A percentile compares a stretch with the other conserved stretches of the same genome.
phyloP scores from a whole-genome alignment of 495 filamentous ascomycete species.

The Pseudoneurospora amorphoporcata region DNA sequence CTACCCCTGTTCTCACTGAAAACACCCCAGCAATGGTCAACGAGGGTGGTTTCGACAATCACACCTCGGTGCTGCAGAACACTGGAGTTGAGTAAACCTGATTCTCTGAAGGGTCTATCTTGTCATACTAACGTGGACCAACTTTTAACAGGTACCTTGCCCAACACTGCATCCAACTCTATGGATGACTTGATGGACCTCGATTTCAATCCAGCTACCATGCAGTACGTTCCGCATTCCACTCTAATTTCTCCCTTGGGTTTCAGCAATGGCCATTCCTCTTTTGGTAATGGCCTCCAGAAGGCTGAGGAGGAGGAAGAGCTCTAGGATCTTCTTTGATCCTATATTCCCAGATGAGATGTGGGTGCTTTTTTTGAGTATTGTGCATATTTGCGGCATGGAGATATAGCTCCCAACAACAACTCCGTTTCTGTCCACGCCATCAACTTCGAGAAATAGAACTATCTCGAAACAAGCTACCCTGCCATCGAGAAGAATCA shows the following conservation, averaged over 20 bases:
- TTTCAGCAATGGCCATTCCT: neutral
- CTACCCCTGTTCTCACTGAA: neutral
- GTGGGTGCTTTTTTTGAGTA: neutral
- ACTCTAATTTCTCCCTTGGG: neutral
- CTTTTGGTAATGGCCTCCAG: neutral
- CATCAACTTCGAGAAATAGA: neutral
- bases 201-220: neutral
- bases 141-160: neutral
- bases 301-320: neutral
- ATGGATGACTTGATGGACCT: neutral
- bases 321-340: neutral
- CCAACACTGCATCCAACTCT: neutral
- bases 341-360: neutral
- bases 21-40: neutral
- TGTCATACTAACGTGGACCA: neutral
- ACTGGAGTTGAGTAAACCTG: neutral
- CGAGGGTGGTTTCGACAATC: neutral
- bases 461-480: neutral
- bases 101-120: neutral
- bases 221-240: neutral
- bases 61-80: neutral
- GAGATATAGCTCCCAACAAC: neutral
- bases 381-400: neutral
- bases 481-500: neutral
- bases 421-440: too few relatives aligned